Evolutionary conservation across 495 filamentous ascomycete species (phyloP).

Genomic region (Penicillium goetzii): DNA sequence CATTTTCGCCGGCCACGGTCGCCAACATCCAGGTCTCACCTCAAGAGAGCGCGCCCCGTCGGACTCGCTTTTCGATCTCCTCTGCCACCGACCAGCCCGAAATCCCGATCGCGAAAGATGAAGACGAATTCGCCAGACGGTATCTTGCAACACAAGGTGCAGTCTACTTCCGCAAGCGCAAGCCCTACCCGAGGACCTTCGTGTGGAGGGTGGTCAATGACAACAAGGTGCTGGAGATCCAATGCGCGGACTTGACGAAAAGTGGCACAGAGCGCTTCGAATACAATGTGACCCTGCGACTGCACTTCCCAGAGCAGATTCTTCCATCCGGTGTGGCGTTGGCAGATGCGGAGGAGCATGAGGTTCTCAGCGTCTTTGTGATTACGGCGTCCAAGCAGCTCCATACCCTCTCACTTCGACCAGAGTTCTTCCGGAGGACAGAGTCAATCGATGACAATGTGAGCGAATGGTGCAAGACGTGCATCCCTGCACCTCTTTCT

Average conservation of each 20-base stretch:
- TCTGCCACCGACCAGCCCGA: constrained; percentile 38
- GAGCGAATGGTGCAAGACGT: constrained; percentile 76
- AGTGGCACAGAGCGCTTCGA: constrained; percentile 64
- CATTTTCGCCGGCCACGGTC: constrained; percentile 66
- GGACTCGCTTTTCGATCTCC: constrained; percentile 51
- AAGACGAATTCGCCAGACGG: constrained; percentile 69
- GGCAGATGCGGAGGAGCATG: constrained; percentile 75
- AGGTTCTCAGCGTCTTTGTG: constrained; percentile 77
- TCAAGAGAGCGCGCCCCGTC: constrained; percentile 44
- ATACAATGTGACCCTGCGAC: constrained; percentile 70
- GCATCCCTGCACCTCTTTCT: constrained; percentile 67
- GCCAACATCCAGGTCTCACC: constrained; percentile 75
- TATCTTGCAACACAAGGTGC: constrained; percentile 79
- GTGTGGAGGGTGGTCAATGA: constrained; percentile 88
- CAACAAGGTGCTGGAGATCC: constrained; percentile 78
- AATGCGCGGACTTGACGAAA: constrained; percentile 79
- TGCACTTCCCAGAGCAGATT: constrained; percentile 75
- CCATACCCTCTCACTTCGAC: constrained; percentile 76
- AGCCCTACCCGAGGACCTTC: constrained; percentile 77
- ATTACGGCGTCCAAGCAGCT: constrained; percentile 78
- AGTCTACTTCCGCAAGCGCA: constrained; percentile 79
- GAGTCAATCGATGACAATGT: constrained; percentile 70
- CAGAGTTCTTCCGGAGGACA: constrained; percentile 74
- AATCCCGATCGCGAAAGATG: constrained; percentile 61
- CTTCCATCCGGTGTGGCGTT: constrained; percentile 76